A percentile compares a stretch with the other conserved stretches of the same genome.
Conservation (phyloP, 2,329 filamentous ascomycete species). For the Hypoxylon sp. region DNA sequence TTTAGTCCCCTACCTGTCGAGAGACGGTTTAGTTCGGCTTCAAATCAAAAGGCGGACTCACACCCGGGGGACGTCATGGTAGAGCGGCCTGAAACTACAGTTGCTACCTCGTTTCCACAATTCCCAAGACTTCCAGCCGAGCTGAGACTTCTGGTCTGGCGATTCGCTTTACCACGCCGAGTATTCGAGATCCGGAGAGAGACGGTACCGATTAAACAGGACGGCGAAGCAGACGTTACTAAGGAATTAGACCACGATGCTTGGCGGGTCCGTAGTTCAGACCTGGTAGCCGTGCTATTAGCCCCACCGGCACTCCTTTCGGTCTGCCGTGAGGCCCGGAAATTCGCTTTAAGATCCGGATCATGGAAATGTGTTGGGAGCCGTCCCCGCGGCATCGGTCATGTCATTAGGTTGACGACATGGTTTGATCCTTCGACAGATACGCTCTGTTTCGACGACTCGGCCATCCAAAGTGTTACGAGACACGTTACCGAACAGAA, state of each 20-base stretch:
- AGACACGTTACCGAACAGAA: slow-evolving; percentile 20
- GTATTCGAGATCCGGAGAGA: slow-evolving; percentile 43
- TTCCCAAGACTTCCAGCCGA: slow-evolving; percentile 40
- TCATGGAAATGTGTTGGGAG: slow-evolving; percentile 43
- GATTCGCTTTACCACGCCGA: slow-evolving; percentile 37
- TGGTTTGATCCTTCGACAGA: slow-evolving; percentile 42
- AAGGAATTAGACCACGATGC: slow-evolving; percentile 39
- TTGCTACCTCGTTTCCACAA: slow-evolving; percentile 34
- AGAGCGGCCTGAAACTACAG: slow-evolving; percentile 20
- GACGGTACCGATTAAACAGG: slow-evolving; percentile 29
- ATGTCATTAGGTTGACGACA: slow-evolving; percentile 29
- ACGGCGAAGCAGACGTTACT: slow-evolving; percentile 35
- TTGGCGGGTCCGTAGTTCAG: slow-evolving; percentile 39
- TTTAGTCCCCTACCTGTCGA: slow-evolving; percentile 3
- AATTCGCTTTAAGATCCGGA: slow-evolving; percentile 27
- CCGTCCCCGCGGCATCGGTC: slow-evolving; percentile 25
- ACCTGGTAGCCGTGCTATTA: slow-evolving; percentile 36
- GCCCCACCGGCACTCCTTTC: slow-evolving; percentile 36
- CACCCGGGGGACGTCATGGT: slow-evolving; percentile 25
- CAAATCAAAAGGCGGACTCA: slow-evolving; percentile 3
- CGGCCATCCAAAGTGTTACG: slow-evolving; percentile 14
- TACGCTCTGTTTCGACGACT: slow-evolving; percentile 44
- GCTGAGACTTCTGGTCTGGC: slow-evolving; percentile 37
- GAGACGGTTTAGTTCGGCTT: slow-evolving; percentile 3
- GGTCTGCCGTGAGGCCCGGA: slow-evolving; percentile 39